Percentiles rank a stretch among this genome's conserved stretches.
These are phyloP conservation scores for Rhodamnia rubescens DNA, from an alignment of 345 rosid genomes.

Conservation along the genomic window DNA sequence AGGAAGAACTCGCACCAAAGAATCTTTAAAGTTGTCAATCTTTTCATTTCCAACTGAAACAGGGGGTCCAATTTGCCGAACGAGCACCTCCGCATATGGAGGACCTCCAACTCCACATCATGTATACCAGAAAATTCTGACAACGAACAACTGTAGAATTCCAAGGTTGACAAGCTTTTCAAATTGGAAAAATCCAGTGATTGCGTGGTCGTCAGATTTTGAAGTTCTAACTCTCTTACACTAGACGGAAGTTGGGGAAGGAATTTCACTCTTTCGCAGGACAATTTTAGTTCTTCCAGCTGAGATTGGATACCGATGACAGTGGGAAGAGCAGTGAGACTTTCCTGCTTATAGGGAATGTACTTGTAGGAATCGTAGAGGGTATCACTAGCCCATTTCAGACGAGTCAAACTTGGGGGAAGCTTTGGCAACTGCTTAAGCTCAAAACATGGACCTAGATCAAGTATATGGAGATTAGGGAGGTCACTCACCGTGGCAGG, in stretches of 20 bases:
- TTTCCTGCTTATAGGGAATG: too few species aligned
- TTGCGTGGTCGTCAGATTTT: accelerated
- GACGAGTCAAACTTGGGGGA: not conserved
- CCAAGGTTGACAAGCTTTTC: not conserved
- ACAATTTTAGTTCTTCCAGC: too few species aligned
- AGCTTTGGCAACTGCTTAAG: not conserved
- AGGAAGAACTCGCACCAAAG: accelerated
- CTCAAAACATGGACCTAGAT: not conserved
- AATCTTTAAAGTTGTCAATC: not conserved
- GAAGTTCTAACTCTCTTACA: not conserved
- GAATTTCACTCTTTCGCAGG: too few species aligned
- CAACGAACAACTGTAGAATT: too few species aligned
- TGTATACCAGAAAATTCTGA: too few species aligned
- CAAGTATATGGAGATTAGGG: not conserved
- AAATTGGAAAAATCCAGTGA: not conserved
- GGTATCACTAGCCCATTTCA: too few species aligned
- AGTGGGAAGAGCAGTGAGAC: not conserved
- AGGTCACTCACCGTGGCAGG: not conserved
- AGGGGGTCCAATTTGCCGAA: too few species aligned
- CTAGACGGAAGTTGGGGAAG: not conserved
- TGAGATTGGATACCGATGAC: too few species aligned
- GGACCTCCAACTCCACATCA: too few species aligned
- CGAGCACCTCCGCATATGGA: too few species aligned
- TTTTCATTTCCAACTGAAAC: not conserved
- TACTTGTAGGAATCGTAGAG: too few species aligned